Evolutionary conservation across 2,329 filamentous ascomycete species (phyloP).

Genomic region (Lasiodiplodia sp.): DNA sequence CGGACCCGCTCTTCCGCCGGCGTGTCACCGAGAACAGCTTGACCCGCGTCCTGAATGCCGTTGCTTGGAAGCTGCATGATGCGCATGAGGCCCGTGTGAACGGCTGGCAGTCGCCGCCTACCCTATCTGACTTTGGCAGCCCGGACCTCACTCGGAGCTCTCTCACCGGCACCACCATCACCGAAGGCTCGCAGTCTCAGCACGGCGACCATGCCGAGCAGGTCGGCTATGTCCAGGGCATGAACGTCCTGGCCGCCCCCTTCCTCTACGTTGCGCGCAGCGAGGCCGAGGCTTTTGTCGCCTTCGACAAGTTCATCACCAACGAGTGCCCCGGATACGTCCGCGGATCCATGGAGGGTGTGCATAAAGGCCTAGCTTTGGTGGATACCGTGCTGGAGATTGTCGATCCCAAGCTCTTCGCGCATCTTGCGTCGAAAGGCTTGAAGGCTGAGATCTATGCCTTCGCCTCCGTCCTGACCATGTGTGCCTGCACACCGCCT

Average conservation of each 20-base stretch:
- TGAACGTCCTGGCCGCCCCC: slow-evolving; percentile 96
- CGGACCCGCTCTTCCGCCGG: slow-evolving; percentile 94
- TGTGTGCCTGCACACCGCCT: slow-evolving; percentile 95
- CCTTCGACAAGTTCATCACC: slow-evolving; percentile 87
- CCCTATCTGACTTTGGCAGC: slow-evolving; percentile 56
- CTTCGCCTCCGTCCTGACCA: slow-evolving; percentile 91
- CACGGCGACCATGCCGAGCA: slow-evolving; percentile 56
- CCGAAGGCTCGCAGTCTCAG: slow-evolving; percentile 32
- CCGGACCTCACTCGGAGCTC: slow-evolving; percentile 47
- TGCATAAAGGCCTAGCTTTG: slow-evolving; percentile 87
- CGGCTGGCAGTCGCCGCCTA: slow-evolving; percentile 59
- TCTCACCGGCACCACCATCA: slow-evolving; percentile 33
- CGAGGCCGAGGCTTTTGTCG: slow-evolving; percentile 92
- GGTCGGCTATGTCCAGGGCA: slow-evolving; percentile 94
- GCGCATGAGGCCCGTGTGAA: slow-evolving; percentile 66
- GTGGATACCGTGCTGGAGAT: slow-evolving; percentile 93
- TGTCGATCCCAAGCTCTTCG: slow-evolving; percentile 85
- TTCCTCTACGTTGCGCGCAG: slow-evolving; percentile 94
- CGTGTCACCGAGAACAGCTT: slow-evolving; percentile 95
- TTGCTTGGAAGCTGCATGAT: slow-evolving; percentile 93
- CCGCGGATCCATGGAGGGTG: slow-evolving; percentile 93
- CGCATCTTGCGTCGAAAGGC: slow-evolving; percentile 83
- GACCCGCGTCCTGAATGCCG: slow-evolving; percentile 91
- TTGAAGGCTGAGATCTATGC: slow-evolving; percentile 95
- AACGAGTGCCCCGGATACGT: slow-evolving; percentile 92